phyloP scores from a whole-genome alignment of 345 rosid species.

The Eucalyptus erythrocorys region DNA sequence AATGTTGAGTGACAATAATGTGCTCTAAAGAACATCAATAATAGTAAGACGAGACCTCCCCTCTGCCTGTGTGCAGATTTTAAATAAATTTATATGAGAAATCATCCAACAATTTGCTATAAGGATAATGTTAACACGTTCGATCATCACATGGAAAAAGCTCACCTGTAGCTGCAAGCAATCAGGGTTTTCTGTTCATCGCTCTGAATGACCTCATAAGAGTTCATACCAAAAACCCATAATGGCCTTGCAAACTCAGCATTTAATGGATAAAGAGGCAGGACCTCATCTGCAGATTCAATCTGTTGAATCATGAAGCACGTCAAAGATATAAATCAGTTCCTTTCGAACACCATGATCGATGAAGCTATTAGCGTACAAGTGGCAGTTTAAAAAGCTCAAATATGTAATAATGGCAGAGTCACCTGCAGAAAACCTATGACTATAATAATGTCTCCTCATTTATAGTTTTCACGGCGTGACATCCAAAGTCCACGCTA shows the following conservation, averaged over 20 bases:
- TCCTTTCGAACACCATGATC: background rate
- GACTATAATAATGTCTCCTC: background rate
- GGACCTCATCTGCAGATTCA: conserved; percentile 50
- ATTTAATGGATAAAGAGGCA: conserved; percentile 40
- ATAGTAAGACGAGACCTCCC: conserved; percentile 79
- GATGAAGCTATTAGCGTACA: background rate
- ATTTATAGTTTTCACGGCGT: background rate
- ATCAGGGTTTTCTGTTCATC: conserved; percentile 44
- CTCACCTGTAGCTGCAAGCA: conserved; percentile 80
- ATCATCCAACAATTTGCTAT: background rate
- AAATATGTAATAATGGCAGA: background rate
- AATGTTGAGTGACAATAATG: conserved; percentile 40
- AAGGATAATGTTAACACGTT: background rate
- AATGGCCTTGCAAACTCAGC: conserved; percentile 88
- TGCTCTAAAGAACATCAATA: conserved; percentile 46
- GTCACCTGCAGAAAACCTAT: background rate
- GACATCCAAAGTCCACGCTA: background rate
- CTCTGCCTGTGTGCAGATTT: conserved; percentile 38
- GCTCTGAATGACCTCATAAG: conserved; percentile 58
- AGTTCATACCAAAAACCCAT: conserved; percentile 77
- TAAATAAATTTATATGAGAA: background rate
- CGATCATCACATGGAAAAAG: background rate
- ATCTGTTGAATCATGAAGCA: conserved; percentile 22
- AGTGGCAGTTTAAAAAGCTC: background rate
- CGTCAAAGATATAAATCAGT: background rate